Percentiles rank a stretch among this genome's conserved stretches.
Conservation (phyloP, 306 rosid genomes). For the Begonia masoniana region DNA sequence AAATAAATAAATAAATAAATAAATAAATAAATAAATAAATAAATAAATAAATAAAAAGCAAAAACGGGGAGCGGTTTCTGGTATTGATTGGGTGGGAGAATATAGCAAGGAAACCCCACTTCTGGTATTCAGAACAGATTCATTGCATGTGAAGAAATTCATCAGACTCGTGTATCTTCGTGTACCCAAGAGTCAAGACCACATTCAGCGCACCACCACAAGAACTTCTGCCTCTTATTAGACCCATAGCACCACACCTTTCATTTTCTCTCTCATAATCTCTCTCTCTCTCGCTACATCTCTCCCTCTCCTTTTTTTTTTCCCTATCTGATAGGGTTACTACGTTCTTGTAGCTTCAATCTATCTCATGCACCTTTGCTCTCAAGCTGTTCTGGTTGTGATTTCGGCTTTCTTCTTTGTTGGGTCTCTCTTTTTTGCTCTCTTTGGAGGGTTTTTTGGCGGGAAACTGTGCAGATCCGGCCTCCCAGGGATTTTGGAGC, state of each 20-base stretch:
- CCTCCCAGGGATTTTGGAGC: slow-evolving; percentile 36
- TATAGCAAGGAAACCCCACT: slow-evolving; percentile 4
- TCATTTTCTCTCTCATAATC: neutral
- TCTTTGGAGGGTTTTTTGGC: slow-evolving; percentile 40
- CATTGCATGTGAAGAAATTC: slow-evolving; percentile 12
- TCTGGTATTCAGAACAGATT: slow-evolving; percentile 3
- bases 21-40: too few species aligned
- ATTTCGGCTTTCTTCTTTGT: slow-evolving; percentile 17
- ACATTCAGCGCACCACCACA: neutral
- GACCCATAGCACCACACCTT: neutral
- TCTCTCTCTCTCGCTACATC: neutral
- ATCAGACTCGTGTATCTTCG: neutral
- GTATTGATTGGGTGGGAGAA: slow-evolving; percentile 9
- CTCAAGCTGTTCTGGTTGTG: slow-evolving; percentile 7
- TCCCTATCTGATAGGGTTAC: slow-evolving; percentile 78
- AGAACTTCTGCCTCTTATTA: neutral
- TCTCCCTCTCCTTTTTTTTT: slow-evolving; percentile 18
- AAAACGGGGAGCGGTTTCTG: neutral
- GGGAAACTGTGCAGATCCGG: slow-evolving; percentile 22
- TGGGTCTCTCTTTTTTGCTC: slow-evolving; percentile 39
- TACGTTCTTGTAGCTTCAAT: slow-evolving; percentile 8
- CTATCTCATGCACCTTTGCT: slow-evolving; percentile 40
- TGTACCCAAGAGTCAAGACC: neutral
- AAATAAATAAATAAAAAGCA: too few species aligned
- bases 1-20: too few species aligned